Conservation (phyloP, 306 rosid genomes). For the Prunus davidiana region DNA sequence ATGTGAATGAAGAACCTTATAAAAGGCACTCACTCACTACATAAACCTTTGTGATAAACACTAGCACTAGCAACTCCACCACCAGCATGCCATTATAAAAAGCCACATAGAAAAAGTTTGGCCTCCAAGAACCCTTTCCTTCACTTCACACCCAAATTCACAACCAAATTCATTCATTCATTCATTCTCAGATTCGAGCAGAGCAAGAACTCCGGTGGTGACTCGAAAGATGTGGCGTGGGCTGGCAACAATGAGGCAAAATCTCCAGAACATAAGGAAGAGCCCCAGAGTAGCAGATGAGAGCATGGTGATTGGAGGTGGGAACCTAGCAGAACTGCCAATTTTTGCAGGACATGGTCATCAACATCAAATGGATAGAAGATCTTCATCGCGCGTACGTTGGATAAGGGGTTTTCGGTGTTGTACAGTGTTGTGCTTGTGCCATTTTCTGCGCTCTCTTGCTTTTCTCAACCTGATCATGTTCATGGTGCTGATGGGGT, state of each 20-base stretch:
- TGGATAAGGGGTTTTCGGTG: conserved; percentile 38
- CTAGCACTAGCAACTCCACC: conserved; percentile 58
- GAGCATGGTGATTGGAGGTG: conserved; percentile 49
- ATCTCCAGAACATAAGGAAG: conserved; percentile 52
- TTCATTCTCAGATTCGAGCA: neutral
- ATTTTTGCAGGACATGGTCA: conserved; percentile 28
- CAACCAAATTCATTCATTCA: neutral
- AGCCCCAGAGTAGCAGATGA: conserved; percentile 87
- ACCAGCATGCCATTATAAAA: conserved; percentile 48
- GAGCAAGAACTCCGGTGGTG: neutral
- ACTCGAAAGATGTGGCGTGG: conserved; percentile 33
- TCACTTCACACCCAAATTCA: neutral
- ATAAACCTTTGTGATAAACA: conserved; percentile 55
- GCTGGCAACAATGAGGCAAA: conserved; percentile 42
- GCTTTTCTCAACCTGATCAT: conserved; percentile 61
- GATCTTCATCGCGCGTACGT: neutral
- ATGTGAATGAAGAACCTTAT: conserved; percentile 33
- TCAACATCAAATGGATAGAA: conserved; percentile 42
- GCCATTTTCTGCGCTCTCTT: conserved; percentile 65
- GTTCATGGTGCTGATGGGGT: conserved; percentile 63
- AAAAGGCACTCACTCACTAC: conserved; percentile 29
- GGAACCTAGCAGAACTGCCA: conserved; percentile 32
- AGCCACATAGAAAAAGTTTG: conserved; percentile 17
- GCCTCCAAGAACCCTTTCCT: conserved; percentile 19
- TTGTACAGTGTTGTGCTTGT: conserved; percentile 50